Percentiles rank a stretch among this genome's conserved stretches.
These are phyloP conservation scores for Dactylonectria macrodidyma DNA, from an alignment of 2,329 filamentous ascomycete species.

Conservation along the genomic window DNA sequence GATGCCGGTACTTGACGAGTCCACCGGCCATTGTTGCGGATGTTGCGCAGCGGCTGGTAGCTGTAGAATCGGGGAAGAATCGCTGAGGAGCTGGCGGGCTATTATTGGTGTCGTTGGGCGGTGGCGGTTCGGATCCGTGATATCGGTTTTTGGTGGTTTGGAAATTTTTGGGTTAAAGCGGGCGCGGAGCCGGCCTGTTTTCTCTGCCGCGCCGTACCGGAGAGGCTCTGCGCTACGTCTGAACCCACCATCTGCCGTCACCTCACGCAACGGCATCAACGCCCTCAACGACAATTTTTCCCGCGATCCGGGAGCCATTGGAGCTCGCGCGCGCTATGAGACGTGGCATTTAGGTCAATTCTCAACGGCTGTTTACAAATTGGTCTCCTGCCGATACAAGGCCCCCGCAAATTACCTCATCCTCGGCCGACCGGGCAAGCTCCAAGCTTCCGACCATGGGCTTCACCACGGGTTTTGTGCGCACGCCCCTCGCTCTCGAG, in stretches of 20 bases:
- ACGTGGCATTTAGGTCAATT: slow-evolving; percentile 45
- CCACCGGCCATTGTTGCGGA: slow-evolving; percentile 82
- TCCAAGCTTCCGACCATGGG: slow-evolving; percentile 69
- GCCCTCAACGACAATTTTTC: slow-evolving; percentile 29
- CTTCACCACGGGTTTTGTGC: slow-evolving; percentile 82
- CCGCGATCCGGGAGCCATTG: slow-evolving; percentile 44
- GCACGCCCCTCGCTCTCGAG: slow-evolving; percentile 49
- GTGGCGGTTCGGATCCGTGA: slow-evolving; percentile 33
- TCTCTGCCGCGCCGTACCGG: slow-evolving; percentile 41
- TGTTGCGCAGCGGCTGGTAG: slow-evolving; percentile 26
- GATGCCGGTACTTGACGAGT: slow-evolving; percentile 87
- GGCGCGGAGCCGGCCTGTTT: slow-evolving; percentile 50
- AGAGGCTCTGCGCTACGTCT: slow-evolving; percentile 47
- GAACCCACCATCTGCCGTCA: slow-evolving; percentile 46
- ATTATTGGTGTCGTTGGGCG: slow-evolving; percentile 10
- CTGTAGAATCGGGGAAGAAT: slow-evolving; percentile 8
- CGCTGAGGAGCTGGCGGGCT: not conserved
- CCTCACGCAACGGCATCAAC: slow-evolving; percentile 36
- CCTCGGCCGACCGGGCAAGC: slow-evolving; percentile 44
- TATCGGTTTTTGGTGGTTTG: slow-evolving; percentile 46
- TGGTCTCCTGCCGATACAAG: slow-evolving; percentile 37
- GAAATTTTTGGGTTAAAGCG: slow-evolving; percentile 50
- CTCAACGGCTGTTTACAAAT: slow-evolving; percentile 35
- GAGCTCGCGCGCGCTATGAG: slow-evolving; percentile 53
- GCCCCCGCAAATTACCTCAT: slow-evolving; percentile 50